These are phyloP conservation scores for Heliamphora exappendiculata DNA, from an alignment of 148 eudicot genomes.

Conservation along the genomic window DNA sequence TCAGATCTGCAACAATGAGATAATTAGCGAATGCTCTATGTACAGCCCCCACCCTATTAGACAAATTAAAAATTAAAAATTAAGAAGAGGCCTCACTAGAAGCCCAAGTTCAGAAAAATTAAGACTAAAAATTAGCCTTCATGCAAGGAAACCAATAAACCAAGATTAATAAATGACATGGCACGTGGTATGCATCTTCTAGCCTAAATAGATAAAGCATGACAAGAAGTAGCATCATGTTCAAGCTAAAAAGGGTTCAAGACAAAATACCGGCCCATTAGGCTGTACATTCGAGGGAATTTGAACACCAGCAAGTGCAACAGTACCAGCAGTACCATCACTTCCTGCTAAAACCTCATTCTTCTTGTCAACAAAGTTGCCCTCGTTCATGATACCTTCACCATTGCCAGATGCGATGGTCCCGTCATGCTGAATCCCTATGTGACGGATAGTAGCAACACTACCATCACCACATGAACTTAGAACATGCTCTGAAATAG, in stretches of 20 bases:
- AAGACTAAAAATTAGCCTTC: not conserved
- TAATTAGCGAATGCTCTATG: not conserved
- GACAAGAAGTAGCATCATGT: not conserved
- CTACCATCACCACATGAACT: conserved; percentile 48
- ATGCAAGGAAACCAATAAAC: not conserved
- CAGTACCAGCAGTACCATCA: conserved; percentile 8
- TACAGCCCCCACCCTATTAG: not conserved
- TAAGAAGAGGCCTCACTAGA: not conserved
- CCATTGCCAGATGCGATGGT: conserved; percentile 19
- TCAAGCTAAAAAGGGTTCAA: not conserved
- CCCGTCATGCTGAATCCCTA: conserved; percentile 50
- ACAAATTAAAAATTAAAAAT: not conserved
- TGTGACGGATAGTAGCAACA: conserved; percentile 38
- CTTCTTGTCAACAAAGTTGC: conserved; percentile 20
- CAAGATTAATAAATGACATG: not conserved
- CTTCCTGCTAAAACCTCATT: conserved; percentile 14
- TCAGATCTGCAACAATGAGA: not conserved
- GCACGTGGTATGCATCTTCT: not conserved
- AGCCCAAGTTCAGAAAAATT: not conserved
- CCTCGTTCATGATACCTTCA: conserved; percentile 25
- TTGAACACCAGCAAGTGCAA: conserved; percentile 13
- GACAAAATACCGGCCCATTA: conserved; percentile 21
- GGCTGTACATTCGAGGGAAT: conserved; percentile 11
- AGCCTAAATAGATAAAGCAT: not conserved
- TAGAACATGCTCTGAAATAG: conserved; percentile 28